These are phyloP conservation scores for Ustilago hordei DNA, from an alignment of 1,284 basidiomycete genomes.

Conservation along the genomic window DNA sequence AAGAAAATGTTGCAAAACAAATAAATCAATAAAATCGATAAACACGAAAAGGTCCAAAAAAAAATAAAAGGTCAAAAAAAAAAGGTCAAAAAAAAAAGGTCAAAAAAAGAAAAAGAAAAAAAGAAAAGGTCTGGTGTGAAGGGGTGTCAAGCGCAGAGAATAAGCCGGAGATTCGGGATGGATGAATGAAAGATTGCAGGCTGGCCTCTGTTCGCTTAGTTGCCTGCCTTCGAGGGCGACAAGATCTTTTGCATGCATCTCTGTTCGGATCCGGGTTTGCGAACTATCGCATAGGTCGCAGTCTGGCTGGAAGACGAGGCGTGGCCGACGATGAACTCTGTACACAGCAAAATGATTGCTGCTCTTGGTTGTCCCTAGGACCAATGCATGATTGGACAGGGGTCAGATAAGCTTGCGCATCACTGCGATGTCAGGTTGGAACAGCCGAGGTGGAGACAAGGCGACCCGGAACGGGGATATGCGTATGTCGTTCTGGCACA, in stretches of 20 bases:
- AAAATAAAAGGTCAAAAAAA: constrained; percentile 1
- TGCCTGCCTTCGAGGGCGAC: too few relatives aligned
- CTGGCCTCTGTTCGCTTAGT: too few relatives aligned
- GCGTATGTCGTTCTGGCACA: background rate
- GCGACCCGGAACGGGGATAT: background rate
- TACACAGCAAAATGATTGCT: too few relatives aligned
- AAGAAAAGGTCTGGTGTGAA: background rate
- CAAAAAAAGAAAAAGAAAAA: background rate
- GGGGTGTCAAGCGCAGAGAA: too few relatives aligned
- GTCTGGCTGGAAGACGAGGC: too few relatives aligned
- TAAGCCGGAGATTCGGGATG: background rate
- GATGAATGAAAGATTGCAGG: background rate
- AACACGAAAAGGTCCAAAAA: background rate
- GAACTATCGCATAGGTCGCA: too few relatives aligned
- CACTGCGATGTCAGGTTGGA: background rate
- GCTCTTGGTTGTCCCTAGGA: too few relatives aligned
- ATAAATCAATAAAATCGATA: background rate
- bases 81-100: background rate
- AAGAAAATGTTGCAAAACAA: background rate
- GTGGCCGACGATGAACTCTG: too few relatives aligned
- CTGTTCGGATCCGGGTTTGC: background rate
- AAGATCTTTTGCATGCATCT: background rate
- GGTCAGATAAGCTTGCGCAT: too few relatives aligned
- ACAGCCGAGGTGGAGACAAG: background rate
- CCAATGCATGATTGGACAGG: too few relatives aligned